Evolutionary conservation across 495 filamentous ascomycete genomes (phyloP).

Genomic region (Penicillium samsonianum): DNA sequence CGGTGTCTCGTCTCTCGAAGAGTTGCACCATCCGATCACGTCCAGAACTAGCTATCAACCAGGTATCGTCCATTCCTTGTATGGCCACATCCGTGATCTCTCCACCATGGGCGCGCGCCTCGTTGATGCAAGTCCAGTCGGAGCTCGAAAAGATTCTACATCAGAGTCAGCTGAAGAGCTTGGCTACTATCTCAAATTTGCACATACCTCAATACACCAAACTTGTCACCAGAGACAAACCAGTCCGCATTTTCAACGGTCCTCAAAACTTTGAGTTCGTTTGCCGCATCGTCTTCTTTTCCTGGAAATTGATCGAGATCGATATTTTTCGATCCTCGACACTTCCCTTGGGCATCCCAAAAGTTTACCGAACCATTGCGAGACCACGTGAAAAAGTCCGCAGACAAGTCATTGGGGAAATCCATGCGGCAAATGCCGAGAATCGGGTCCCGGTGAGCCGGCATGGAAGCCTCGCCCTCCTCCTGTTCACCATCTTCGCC

Average conservation of each 20-base stretch:
- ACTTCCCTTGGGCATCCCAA: constrained; percentile 75
- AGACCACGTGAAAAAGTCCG: constrained; percentile 87
- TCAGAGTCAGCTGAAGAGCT: constrained; percentile 24
- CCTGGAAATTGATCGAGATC: constrained; percentile 63
- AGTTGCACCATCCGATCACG: constrained; percentile 90
- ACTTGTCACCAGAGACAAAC: constrained; percentile 81
- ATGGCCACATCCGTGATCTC: constrained; percentile 84
- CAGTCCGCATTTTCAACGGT: constrained; percentile 59
- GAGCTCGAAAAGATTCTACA: constrained; percentile 47
- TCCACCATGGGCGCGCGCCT: constrained; percentile 79
- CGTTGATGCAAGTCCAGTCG: constrained; percentile 53
- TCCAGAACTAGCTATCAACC: constrained; percentile 74
- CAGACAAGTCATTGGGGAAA: constrained; percentile 54
- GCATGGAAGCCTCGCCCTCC: constrained; percentile 40
- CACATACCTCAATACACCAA: constrained; percentile 73
- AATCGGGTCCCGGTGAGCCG: constrained; percentile 77
- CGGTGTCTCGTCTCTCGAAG: constrained; percentile 60
- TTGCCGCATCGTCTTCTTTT: constrained; percentile 60
- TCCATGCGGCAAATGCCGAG: constrained; percentile 69
- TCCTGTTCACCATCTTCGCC: constrained; percentile 35
- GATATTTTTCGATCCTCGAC: constrained; percentile 62
- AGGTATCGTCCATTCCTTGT: constrained; percentile 34
- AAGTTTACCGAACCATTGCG: constrained; percentile 72
- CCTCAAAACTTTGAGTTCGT: constrained; percentile 74
- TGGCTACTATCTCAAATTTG: not conserved